Base-by-base conservation (phyloP, 164 flowering plant genomes). In the Magnolia officinalis region DNA sequence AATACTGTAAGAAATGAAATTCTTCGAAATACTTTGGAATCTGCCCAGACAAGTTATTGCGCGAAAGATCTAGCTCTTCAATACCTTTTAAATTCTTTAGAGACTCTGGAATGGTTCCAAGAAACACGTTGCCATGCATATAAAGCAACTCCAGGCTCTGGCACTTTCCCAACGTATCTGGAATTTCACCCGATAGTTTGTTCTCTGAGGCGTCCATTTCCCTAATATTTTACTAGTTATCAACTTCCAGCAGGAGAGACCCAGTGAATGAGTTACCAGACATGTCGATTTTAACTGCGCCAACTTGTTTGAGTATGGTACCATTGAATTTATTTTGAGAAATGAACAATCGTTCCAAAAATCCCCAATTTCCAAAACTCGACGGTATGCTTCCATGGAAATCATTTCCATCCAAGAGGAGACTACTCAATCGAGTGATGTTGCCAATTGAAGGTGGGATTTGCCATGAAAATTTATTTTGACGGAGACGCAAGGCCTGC, bases 161-260 rank as follows among this genome's bases (percentile, higher is more conserved):
- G 64, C 88, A 86, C 9, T 19, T 26, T 1, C 83, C 75, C 3
- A 88, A 69, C 19, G 72, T 18, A 23, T 5, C 65, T 1, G 92
- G 89, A 73, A 87, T 77, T 23, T 74, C 74, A 7, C 89, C 86
- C 5, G 85, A 75, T 11, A 87, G 16, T 49, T 51, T 70, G 64
- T 87, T 87, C 0, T 64, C 19, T 0, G 84, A 84, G 2, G 84
- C 23, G 65, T 78, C 80, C 7, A 88, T 11, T 4, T 13, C 16
- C 1, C 1, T 61, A 0, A 88, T 70, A 72, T 82, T 80, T 20
- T 16, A 73, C 73, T 85, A 71, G 0, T 77, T 63, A 0, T 86
- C 86, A 1, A 87, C 75, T 50, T 78, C 82, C 0, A 21, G 5
- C 10, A 88, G 86, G 6, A 88, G 63, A 24, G 71, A 4, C 2